Percentiles rank a stretch among this genome's conserved stretches.
phyloP scores from a whole-genome alignment of 208 protist species.

The Wallacemonas sp. region DNA sequence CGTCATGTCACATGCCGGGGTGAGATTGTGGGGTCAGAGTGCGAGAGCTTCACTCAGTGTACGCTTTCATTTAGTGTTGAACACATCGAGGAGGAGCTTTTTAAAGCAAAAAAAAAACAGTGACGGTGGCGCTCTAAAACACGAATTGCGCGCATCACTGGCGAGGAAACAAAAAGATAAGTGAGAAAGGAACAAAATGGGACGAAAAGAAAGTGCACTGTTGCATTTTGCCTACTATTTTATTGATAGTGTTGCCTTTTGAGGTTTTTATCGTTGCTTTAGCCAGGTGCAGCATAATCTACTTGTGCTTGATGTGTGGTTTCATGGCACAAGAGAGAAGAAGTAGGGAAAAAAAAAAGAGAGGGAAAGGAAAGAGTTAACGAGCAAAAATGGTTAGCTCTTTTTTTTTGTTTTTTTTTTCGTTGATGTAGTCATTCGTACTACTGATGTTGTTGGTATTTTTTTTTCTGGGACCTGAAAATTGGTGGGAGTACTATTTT shows the following conservation, averaged over 20 bases:
- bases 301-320: too few species aligned
- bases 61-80: too few species aligned
- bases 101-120: background rate
- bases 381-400: slow-evolving; percentile 3
- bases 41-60: too few species aligned
- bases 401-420: slow-evolving; percentile 15
- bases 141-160: background rate
- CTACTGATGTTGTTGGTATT: background rate
- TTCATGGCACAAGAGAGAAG: background rate
- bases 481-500: too few species aligned
- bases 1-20: too few species aligned
- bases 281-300: too few species aligned
- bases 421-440: too few species aligned
- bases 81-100: too few species aligned
- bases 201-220: background rate
- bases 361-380: background rate
- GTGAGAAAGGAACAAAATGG: background rate
- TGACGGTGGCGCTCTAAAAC: background rate
- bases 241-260: background rate
- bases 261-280: background rate
- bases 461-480: too few species aligned
- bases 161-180: slow-evolving; percentile 8
- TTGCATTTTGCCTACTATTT: too few species aligned
- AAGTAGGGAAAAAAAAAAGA: background rate
- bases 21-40: too few species aligned